Base-by-base conservation (phyloP, 305 asterid genomes). In the Fraxinus floribunda region DNA sequence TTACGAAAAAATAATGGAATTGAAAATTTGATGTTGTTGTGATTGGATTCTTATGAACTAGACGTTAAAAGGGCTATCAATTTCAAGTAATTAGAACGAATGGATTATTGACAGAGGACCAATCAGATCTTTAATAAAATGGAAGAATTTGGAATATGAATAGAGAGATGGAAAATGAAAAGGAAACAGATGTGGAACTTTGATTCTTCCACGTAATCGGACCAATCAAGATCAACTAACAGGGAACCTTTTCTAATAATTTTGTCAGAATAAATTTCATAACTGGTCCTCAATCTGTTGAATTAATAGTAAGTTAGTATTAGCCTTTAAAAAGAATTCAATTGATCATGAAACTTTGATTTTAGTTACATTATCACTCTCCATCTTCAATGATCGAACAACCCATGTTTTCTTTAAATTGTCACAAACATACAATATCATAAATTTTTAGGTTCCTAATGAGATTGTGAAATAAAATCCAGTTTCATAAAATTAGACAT, bases 151-250 rank as follows among this genome's bases (percentile, higher is more conserved):
- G 75, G 5, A 32, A 44, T 15, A 79, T 3, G 41, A 5, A 38
- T 70, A 3, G 41, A n/a, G 57, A 49, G 78, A 70, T 26, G 68
- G 5, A 24, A 18, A 60, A 64, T 74, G 76, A 76, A 18, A 79
- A 57, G 35, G 85, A 75, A 57, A 81, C 24, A 4, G 62, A 77
- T 24, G 80, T 62, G 79, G 86, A 87, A 35, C 75, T 85, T 7
- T 8, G 83, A 86, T 32, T 77, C 78, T 57, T 70, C 78, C 90
- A 87, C 86, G 92, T 75, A 89, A 86, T 71, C 26, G 76, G 10
- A 57, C 57, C 29, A 24, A 35, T 49, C 34, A 75, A 52, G 57
- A 35, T n/a, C 34, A 30, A 36, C 39, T 44, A n/a, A 77, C 60
- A 66, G 68, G 29, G 77, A 76, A 75, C 30, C 30, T 72, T 77